A percentile compares a stretch with the other conserved stretches of the same genome.
Conservation (phyloP, 2,329 filamentous ascomycete species). For the Diaporthe capsici region DNA sequence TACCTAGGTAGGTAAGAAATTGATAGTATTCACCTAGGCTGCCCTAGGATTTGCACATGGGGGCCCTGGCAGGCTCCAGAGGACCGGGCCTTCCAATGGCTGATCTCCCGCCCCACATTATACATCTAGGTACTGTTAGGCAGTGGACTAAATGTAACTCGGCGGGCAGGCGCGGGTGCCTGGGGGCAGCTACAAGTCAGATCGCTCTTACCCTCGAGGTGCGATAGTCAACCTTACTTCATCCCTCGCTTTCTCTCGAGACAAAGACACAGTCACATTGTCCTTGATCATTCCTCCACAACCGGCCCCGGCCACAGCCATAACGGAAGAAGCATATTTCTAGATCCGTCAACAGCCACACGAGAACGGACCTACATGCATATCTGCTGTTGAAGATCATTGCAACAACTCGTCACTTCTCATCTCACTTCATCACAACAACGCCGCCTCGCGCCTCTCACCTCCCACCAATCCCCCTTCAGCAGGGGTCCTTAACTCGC, state of each 20-base stretch:
- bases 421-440: not conserved
- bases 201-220: not conserved
- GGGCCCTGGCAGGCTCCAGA: not conserved
- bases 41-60: slow-evolving; percentile 16
- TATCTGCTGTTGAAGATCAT: not conserved
- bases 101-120: slow-evolving; percentile 22
- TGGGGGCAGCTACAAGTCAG: not conserved
- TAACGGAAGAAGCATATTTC: not conserved
- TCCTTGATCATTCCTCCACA: not conserved
- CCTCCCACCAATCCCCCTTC: not conserved
- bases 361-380: not conserved
- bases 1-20: too few relatives aligned
- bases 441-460: not conserved
- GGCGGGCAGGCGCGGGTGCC: slow-evolving; percentile 20
- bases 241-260: slow-evolving; percentile 2
- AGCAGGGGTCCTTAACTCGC: not conserved
- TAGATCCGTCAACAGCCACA: not conserved
- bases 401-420: not conserved
- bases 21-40: not conserved
- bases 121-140: not conserved
- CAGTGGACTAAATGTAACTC: not conserved
- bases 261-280: slow-evolving; percentile 17
- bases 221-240: not conserved
- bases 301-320: not conserved
- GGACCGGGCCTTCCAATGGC: not conserved